phyloP scores from a whole-genome alignment of 306 rosid genomes.

The Casuarina cunninghamiana region DNA sequence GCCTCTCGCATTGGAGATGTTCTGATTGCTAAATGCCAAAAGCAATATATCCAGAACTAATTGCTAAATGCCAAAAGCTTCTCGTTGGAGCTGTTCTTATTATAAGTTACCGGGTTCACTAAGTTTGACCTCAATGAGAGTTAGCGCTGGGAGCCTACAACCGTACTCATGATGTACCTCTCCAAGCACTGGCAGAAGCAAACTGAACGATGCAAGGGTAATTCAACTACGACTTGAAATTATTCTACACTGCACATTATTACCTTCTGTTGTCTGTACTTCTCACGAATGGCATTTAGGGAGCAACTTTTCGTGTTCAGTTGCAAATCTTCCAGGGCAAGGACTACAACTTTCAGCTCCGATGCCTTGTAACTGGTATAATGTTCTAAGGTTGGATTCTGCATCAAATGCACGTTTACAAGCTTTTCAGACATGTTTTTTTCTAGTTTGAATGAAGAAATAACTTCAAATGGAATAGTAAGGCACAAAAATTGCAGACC shows the following conservation, averaged over 20 bases:
- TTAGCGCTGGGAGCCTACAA: not conserved
- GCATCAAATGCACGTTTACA: conserved; percentile 31
- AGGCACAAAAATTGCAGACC: conserved; percentile 48
- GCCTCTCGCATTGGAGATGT: not conserved
- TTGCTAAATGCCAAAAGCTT: not conserved
- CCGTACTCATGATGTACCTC: not conserved
- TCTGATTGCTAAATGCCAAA: not conserved
- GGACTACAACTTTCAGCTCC: conserved; percentile 63
- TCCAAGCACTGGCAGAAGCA: not conserved
- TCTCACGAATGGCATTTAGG: conserved; percentile 66
- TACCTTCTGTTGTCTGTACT: conserved; percentile 79
- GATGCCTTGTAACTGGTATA: conserved; percentile 68
- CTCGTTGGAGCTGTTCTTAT: not conserved
- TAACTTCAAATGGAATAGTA: conserved; percentile 2
- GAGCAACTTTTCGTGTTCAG: conserved; percentile 56
- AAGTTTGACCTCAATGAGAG: not conserved
- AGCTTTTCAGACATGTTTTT: conserved; percentile 9
- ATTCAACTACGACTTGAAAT: not conserved
- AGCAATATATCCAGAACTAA: not conserved
- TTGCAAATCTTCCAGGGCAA: conserved; percentile 73
- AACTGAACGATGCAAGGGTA: not conserved
- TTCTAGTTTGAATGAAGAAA: not conserved
- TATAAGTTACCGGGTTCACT: not conserved
- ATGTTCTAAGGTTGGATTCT: conserved; percentile 79
- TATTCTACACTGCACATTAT: conserved; percentile 19